phyloP scores from a whole-genome alignment of 2,329 filamentous ascomycete species.

The Waltergamsia citrina region DNA sequence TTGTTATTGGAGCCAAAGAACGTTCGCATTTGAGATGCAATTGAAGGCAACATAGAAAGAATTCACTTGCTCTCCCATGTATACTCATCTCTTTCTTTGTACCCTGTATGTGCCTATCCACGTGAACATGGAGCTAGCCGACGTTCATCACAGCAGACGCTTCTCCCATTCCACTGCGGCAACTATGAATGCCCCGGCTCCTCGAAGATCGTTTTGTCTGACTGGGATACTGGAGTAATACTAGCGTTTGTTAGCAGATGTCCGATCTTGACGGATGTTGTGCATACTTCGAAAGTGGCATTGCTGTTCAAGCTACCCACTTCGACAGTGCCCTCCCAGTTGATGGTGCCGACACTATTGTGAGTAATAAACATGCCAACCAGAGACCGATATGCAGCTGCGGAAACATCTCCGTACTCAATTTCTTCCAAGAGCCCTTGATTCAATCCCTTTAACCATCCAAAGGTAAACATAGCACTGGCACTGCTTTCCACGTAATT shows the following conservation, averaged over 20 bases:
- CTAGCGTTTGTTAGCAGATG: neutral
- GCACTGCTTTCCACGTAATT: conserved; percentile 54
- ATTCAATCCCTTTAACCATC: conserved; percentile 33
- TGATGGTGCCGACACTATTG: conserved; percentile 30
- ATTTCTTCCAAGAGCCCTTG: conserved; percentile 14
- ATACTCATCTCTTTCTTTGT: no score
- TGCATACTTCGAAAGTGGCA: conserved; percentile 35
- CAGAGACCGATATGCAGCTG: conserved; percentile 22
- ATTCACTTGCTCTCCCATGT: no score
- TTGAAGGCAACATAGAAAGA: no score
- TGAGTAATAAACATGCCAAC: conserved; percentile 33
- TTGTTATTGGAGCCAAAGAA: no score
- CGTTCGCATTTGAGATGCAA: no score
- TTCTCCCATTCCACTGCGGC: conserved; percentile 4
- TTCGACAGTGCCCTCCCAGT: conserved; percentile 40
- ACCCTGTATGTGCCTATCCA: no score
- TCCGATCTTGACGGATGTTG: neutral
- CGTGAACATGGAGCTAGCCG: no score
- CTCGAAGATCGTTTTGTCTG: conserved; percentile 4
- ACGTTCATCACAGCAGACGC: no score
- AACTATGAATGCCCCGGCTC: conserved; percentile 4
- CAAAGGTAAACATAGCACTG: conserved; percentile 47
- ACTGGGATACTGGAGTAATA: conserved; percentile 4
- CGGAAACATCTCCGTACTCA: conserved; percentile 11
- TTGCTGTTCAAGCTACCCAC: conserved; percentile 40